phyloP scores from a whole-genome alignment of 1,284 basidiomycete genomes.

The Leccinum angustisporum region DNA sequence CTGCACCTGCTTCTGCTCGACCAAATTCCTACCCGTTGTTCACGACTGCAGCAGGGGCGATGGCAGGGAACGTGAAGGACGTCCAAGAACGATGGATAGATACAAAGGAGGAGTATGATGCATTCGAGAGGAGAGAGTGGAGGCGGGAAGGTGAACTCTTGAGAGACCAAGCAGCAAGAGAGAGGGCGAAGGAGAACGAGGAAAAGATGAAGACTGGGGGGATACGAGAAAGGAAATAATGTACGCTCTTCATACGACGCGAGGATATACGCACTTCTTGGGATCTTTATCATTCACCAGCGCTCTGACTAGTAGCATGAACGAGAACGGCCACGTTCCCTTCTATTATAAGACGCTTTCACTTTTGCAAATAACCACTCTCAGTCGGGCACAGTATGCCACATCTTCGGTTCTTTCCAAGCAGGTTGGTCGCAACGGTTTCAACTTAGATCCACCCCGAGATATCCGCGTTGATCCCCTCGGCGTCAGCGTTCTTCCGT shows the following conservation, averaged over 20 bases:
- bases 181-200: constrained; percentile 9
- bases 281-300: neutral
- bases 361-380: neutral
- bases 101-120: constrained; percentile 75
- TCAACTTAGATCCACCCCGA: constrained; percentile 9
- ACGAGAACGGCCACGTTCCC: neutral
- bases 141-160: constrained; percentile 54
- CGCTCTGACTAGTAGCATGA: neutral
- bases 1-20: constrained; percentile 40
- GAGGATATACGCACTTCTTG: neutral
- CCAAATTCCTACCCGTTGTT: constrained; percentile 71
- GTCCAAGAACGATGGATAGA: constrained; percentile 91
- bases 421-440: neutral
- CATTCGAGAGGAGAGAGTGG: constrained; percentile 72
- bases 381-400: neutral
- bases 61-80: constrained; percentile 65
- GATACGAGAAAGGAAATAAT: constrained; percentile 32
- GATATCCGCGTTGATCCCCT: constrained; percentile 6
- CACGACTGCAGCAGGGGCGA: constrained; percentile 59
- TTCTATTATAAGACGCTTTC: neutral
- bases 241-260: constrained; percentile 6
- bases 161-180: constrained; percentile 25
- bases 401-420: neutral
- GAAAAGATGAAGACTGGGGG: constrained; percentile 6
- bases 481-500: constrained; percentile 7